Percentiles rank a stretch among this genome's conserved stretches.
These are phyloP conservation scores for Suillus luteus DNA, from an alignment of 768 basidiomycete species.

Conservation along the genomic window DNA sequence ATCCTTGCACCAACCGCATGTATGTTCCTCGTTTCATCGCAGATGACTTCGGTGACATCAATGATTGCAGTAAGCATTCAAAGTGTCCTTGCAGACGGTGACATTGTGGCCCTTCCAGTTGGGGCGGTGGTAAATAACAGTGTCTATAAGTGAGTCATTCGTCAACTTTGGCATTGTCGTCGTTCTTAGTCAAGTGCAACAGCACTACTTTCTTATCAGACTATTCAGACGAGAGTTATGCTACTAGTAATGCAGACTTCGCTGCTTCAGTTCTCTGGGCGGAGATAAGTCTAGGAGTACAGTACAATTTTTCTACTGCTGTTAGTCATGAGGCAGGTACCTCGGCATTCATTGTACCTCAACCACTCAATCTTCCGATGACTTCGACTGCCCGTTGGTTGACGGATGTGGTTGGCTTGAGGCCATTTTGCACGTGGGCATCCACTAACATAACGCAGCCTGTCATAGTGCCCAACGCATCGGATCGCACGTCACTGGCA, in stretches of 20 bases:
- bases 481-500: constrained; percentile 9
- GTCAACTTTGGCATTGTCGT: not conserved
- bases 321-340: constrained; percentile 18
- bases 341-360: constrained; percentile 21
- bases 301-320: constrained; percentile 22
- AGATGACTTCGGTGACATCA: not conserved
- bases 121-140: constrained; percentile 26
- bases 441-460: constrained; percentile 27
- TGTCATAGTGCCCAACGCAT: constrained; percentile 19
- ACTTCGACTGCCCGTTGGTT: constrained; percentile 31
- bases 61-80: constrained; percentile 22
- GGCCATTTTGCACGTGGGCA: constrained; percentile 31
- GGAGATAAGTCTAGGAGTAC: constrained; percentile 27
- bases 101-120: constrained; percentile 25
- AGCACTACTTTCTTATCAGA: constrained; percentile 14
- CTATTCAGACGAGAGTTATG: constrained; percentile 1
- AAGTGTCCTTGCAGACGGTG: constrained; percentile 26
- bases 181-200: constrained; percentile 2
- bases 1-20: constrained; percentile 30
- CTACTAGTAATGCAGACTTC: constrained; percentile 13
- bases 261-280: constrained; percentile 30
- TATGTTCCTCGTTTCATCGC: constrained; percentile 9
- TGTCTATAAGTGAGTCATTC: constrained; percentile 26
- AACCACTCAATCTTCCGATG: constrained; percentile 20
- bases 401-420: constrained; percentile 30